Conservation (phyloP, 2,329 filamentous ascomycete species). For the Claviceps sp. region DNA sequence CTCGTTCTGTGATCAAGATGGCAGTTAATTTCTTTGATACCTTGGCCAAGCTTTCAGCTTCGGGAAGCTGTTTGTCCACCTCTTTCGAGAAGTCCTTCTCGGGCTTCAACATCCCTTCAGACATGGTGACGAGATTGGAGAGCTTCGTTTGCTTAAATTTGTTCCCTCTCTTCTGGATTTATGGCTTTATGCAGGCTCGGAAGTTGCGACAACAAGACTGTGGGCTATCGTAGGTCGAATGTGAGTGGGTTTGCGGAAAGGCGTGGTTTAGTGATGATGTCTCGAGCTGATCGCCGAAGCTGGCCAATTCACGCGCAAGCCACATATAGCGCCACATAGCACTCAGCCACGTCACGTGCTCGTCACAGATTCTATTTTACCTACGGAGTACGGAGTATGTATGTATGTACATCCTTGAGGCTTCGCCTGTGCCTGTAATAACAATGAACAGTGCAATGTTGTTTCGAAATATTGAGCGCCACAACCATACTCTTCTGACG, state of each 20-base stretch:
- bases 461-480: too few species aligned
- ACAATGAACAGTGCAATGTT: too few species aligned
- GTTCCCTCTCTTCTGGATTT: not conserved
- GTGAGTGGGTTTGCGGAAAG: not conserved
- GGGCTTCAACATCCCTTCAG: conserved; percentile 72
- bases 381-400: too few species aligned
- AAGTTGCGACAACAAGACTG: not conserved
- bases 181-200: not conserved
- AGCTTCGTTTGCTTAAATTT: not conserved
- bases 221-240: not conserved
- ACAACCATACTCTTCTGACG: too few species aligned
- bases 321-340: conserved; percentile 18
- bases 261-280: not conserved
- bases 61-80: conserved; percentile 79
- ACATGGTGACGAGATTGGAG: conserved; percentile 41
- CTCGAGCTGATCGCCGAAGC: conserved; percentile 11
- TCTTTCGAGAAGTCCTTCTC: conserved; percentile 99
- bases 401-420: too few species aligned
- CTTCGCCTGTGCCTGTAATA: too few species aligned
- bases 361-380: not conserved
- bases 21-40: conserved; percentile 26
- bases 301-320: too few species aligned
- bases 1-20: conserved; percentile 19
- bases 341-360: conserved; percentile 11
- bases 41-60: conserved; percentile 81